Evolutionary conservation across 768 basidiomycete genomes (phyloP).

Genomic region (Boletus vermiculosoides): DNA sequence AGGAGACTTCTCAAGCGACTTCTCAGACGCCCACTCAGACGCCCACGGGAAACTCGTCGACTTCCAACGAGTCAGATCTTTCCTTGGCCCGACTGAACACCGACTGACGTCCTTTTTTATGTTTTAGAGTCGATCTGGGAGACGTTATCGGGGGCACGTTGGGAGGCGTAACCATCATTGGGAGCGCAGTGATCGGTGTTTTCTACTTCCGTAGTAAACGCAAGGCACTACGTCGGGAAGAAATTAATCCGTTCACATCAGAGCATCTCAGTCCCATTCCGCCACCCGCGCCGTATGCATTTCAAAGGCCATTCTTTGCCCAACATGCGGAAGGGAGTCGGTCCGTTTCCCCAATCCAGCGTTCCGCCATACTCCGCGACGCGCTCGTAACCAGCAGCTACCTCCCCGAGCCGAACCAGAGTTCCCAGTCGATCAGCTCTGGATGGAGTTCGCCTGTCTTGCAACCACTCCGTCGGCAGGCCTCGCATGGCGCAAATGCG

Average conservation of each 20-base stretch:
- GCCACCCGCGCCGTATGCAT: neutral
- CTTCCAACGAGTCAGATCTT: conserved; percentile 8
- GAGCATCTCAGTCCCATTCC: neutral
- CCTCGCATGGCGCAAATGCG: neutral
- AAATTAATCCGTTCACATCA: conserved; percentile 2
- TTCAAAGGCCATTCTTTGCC: neutral
- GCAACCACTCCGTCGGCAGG: conserved; percentile 6
- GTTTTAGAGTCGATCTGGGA: conserved; percentile 14
- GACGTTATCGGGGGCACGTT: conserved; percentile 14
- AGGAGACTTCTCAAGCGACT: neutral
- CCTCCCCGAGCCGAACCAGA: neutral
- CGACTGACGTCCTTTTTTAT: neutral
- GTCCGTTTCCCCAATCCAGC: conserved; percentile 1
- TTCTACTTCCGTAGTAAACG: conserved; percentile 14
- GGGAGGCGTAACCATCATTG: conserved; percentile 8
- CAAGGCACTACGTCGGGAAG: neutral
- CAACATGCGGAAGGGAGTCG: neutral
- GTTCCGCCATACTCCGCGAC: conserved; percentile 15
- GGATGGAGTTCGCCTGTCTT: neutral
- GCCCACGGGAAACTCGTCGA: neutral
- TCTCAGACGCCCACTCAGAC: conserved; percentile 2
- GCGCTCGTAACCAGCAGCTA: conserved; percentile 3
- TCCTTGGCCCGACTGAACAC: neutral
- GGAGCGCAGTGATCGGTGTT: neutral
- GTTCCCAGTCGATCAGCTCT: conserved; percentile 1